Evolutionary conservation across 1,139 yeast genomes (phyloP).

Genomic region (Saccharomyces hybrid): DNA sequence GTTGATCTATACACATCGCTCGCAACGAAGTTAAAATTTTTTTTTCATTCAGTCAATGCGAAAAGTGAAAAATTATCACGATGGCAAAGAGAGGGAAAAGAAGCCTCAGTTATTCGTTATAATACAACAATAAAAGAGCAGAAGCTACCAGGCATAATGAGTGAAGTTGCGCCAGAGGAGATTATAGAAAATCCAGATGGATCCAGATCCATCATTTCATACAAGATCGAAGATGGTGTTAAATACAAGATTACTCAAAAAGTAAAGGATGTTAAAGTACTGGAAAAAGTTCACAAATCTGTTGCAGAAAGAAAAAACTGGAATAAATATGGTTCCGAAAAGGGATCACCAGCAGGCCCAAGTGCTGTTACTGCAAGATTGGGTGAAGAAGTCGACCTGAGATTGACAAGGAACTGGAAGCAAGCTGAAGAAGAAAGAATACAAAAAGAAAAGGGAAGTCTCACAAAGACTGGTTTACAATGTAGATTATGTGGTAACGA

Average conservation of each 20-base stretch:
- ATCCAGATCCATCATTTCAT: conserved; percentile 79
- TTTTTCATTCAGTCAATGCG: neutral
- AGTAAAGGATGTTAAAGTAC: conserved; percentile 67
- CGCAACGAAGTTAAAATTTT: neutral
- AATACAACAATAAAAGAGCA: neutral
- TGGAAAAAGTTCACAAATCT: conserved; percentile 72
- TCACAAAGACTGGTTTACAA: conserved; percentile 42
- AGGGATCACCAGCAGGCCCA: conserved; percentile 72
- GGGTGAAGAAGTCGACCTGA: conserved; percentile 72
- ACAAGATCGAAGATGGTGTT: conserved; percentile 71
- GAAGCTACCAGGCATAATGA: conserved; percentile 11
- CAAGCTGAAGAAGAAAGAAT: conserved; percentile 52
- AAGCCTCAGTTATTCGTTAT: neutral
- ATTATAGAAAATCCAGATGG: conserved; percentile 77
- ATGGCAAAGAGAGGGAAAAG: neutral
- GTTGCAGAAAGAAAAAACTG: conserved; percentile 69
- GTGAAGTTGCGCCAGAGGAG: conserved; percentile 56
- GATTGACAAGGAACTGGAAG: conserved; percentile 67
- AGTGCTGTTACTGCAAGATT: conserved; percentile 82
- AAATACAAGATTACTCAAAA: conserved; percentile 83
- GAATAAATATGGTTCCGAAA: conserved; percentile 80
- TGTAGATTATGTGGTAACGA: conserved; percentile 94
- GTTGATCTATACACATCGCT: neutral
- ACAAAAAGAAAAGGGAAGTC: conserved; percentile 53
- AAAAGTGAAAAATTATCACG: neutral